These are phyloP conservation scores for Dendrothele bispora DNA, from an alignment of 768 basidiomycete species.

Conservation along the genomic window DNA sequence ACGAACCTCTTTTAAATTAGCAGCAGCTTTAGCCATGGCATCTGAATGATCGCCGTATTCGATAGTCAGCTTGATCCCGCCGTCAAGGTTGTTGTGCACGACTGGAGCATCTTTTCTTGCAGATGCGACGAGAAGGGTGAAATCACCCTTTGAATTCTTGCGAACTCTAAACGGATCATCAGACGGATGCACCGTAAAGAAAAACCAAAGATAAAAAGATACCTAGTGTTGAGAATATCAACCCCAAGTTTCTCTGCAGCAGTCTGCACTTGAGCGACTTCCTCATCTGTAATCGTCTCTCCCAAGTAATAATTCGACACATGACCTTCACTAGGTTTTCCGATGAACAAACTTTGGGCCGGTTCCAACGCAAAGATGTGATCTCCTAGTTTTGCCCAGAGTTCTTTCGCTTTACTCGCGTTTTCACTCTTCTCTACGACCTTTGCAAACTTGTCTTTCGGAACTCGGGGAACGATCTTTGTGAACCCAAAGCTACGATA, in stretches of 20 bases:
- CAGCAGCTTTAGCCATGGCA: conserved; percentile 51
- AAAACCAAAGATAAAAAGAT: background rate
- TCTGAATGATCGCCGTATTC: conserved; percentile 76
- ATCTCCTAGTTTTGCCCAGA: conserved; percentile 73
- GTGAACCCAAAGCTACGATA: conserved; percentile 84
- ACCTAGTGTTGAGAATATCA: conserved; percentile 85
- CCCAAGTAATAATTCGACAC: conserved; percentile 87
- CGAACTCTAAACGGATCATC: conserved; percentile 49
- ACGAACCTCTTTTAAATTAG: conserved; percentile 58
- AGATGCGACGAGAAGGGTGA: conserved; percentile 77
- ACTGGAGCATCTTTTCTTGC: conserved; percentile 40
- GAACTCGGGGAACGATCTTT: conserved; percentile 78
- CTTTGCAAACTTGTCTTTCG: conserved; percentile 58
- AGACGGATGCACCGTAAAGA: background rate
- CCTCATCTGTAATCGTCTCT: conserved; percentile 67
- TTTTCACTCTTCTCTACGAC: conserved; percentile 65
- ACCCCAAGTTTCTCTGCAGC: conserved; percentile 76
- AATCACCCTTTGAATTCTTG: conserved; percentile 62
- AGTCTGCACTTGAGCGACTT: conserved; percentile 73
- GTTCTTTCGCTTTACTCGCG: conserved; percentile 46
- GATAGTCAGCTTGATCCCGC: conserved; percentile 55
- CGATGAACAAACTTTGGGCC: conserved; percentile 69
- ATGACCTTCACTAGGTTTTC: conserved; percentile 77
- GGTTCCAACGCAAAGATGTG: conserved; percentile 73
- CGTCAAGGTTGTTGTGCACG: conserved; percentile 46